phyloP scores from a whole-genome alignment of 208 protist species.

The Angomonas deanei region DNA sequence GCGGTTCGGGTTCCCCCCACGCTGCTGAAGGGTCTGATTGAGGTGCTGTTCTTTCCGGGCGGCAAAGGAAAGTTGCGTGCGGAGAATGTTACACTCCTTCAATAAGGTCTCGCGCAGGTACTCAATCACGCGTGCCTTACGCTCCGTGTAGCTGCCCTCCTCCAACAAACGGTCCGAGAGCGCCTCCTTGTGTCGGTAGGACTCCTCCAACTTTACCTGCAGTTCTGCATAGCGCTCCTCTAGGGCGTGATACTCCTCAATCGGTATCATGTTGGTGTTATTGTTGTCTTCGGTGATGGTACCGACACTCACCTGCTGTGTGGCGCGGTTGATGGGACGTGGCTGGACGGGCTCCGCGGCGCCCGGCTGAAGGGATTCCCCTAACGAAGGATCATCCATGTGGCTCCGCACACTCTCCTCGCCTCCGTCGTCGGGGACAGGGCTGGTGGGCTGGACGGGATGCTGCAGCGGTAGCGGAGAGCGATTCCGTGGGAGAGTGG shows the following conservation, averaged over 20 bases:
- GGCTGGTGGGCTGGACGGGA: not conserved
- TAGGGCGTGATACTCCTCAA: constrained; percentile 41
- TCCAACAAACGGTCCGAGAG: constrained; percentile 24
- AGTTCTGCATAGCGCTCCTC: constrained; percentile 25
- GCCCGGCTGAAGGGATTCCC: not conserved
- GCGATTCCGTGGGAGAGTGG: constrained; percentile 3
- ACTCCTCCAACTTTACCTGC: constrained; percentile 54
- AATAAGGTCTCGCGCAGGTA: constrained; percentile 82
- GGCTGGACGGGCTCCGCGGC: not conserved
- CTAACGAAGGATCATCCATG: no score
- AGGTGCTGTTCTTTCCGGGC: constrained; percentile 35
- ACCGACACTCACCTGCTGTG: constrained; percentile 40
- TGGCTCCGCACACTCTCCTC: not conserved
- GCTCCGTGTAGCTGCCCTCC: constrained; percentile 48
- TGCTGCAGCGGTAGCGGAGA: not conserved
- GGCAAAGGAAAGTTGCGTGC: constrained; percentile 60
- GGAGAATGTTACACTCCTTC: constrained; percentile 74
- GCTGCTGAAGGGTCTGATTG: constrained; percentile 21
- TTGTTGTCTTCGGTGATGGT: constrained; percentile 78
- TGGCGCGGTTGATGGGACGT: constrained; percentile 16
- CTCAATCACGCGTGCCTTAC: constrained; percentile 52
- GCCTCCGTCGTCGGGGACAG: not conserved
- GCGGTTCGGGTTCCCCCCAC: not conserved
- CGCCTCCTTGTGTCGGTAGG: constrained; percentile 30
- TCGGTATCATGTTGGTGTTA: constrained; percentile 34